phyloP scores from a whole-genome alignment of 2,329 filamentous ascomycete species.

The Penicillium sp. region DNA sequence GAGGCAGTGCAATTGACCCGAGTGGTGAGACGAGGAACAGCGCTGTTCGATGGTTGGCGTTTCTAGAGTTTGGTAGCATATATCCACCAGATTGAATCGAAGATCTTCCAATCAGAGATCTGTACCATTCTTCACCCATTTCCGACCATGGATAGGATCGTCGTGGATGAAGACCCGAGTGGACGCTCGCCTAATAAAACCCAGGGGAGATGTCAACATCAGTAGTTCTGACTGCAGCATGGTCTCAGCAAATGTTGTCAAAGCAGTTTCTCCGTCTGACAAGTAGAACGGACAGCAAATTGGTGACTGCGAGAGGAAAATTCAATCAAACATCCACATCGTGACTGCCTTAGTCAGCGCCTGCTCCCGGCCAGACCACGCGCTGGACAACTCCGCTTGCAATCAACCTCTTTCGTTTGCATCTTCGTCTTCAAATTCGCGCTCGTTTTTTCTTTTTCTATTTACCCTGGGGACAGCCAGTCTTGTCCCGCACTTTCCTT shows the following conservation, averaged over 20 bases:
- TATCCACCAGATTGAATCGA: too few species aligned
- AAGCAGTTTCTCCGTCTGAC: too few species aligned
- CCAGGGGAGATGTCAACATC: too few species aligned
- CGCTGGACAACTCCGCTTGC: conserved; percentile 23
- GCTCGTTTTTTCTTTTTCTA: conserved; percentile 16
- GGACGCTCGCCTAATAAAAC: too few species aligned
- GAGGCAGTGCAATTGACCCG: conserved; percentile 31
- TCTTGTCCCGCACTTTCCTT: conserved; percentile 4
- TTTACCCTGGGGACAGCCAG: conserved; percentile 9
- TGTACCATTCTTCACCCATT: background rate
- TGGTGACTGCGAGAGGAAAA: too few species aligned
- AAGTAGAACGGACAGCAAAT: too few species aligned
- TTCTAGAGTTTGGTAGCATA: conserved; percentile 23
- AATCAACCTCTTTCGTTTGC: conserved; percentile 13
- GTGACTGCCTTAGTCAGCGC: conserved; percentile 3
- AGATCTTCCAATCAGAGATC: background rate
- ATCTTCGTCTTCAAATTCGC: conserved; percentile 12
- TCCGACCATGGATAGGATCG: too few species aligned
- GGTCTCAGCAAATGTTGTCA: too few species aligned
- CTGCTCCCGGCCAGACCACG: conserved; percentile 24
- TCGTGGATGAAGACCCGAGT: too few species aligned
- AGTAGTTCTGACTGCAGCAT: too few species aligned
- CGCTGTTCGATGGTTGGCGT: conserved; percentile 34
- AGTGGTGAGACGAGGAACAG: conserved; percentile 32
- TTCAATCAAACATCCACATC: background rate